These are phyloP conservation scores for Sisymbrium irio DNA, from an alignment of 345 rosid species.

Conservation along the genomic window DNA sequence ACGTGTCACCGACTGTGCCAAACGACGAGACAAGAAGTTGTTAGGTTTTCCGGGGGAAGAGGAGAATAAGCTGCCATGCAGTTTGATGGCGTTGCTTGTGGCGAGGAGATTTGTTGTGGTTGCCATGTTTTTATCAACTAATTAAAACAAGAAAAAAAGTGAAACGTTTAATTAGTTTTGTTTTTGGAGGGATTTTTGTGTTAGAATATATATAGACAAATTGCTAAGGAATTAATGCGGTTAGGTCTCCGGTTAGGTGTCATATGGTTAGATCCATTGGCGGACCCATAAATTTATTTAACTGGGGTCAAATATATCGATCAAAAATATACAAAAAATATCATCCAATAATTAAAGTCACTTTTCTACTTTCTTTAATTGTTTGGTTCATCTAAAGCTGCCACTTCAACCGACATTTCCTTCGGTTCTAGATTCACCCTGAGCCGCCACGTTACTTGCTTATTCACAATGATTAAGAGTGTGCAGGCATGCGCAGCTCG, in stretches of 20 bases:
- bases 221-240: not conserved
- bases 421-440: too few relatives aligned
- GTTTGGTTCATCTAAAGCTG: too few relatives aligned
- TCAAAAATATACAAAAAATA: too few relatives aligned
- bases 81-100: not conserved
- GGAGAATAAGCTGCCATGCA: not conserved
- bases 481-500: too few relatives aligned
- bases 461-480: too few relatives aligned
- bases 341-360: too few relatives aligned
- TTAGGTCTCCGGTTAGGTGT: not conserved
- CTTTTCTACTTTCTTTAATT: too few relatives aligned
- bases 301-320: not conserved
- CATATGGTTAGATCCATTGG: too few relatives aligned
- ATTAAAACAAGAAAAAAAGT: not conserved
- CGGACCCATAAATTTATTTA: not conserved
- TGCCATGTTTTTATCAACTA: slow-evolving; percentile 1
- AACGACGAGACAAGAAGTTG: not conserved
- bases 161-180: not conserved
- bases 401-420: too few relatives aligned
- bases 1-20: not conserved
- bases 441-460: too few relatives aligned
- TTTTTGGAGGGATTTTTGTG: not conserved
- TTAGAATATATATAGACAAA: not conserved
- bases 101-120: not conserved
- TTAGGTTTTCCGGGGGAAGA: not conserved